Conservation (phyloP, 306 rosid genomes). For the Betula pendula region DNA sequence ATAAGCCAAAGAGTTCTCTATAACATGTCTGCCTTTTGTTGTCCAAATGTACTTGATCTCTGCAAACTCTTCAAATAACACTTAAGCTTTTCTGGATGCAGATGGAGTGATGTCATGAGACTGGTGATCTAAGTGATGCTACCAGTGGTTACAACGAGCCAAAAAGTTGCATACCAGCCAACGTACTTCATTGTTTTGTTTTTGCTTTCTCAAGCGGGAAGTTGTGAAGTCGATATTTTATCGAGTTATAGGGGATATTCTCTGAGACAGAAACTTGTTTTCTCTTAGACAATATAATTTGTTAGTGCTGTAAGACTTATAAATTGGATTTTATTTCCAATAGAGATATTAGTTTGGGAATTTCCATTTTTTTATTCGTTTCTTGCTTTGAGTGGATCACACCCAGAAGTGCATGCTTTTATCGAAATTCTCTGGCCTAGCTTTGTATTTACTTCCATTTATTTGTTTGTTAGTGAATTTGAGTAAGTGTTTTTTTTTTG, state of each 20-base stretch:
- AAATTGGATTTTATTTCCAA: not conserved
- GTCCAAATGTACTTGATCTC: not conserved
- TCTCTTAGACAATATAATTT: not conserved
- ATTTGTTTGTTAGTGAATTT: too few relatives aligned
- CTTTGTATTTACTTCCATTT: too few relatives aligned
- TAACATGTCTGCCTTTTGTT: not conserved
- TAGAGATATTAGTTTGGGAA: not conserved
- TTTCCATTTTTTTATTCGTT: not conserved
- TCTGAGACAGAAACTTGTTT: not conserved
- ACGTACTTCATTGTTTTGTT: not conserved
- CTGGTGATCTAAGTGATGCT: not conserved
- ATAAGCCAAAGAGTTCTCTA: not conserved
- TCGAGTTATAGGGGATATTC: not conserved
- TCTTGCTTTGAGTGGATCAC: too few relatives aligned
- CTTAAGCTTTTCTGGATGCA: slow-evolving; percentile 7
- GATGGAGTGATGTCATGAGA: slow-evolving; percentile 29
- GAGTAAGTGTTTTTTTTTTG: too few relatives aligned
- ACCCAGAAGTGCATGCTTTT: too few relatives aligned
- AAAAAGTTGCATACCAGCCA: not conserved
- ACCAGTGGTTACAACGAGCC: too few relatives aligned
- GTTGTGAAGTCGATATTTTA: slow-evolving; percentile 8
- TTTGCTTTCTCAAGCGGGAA: not conserved
- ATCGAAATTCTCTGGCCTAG: too few relatives aligned
- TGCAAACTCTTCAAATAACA: not conserved
- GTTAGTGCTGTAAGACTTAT: not conserved